Conservation (phyloP, 2,329 filamentous ascomycete genomes). For the Xenosphaeropsis pyriputrescens region DNA sequence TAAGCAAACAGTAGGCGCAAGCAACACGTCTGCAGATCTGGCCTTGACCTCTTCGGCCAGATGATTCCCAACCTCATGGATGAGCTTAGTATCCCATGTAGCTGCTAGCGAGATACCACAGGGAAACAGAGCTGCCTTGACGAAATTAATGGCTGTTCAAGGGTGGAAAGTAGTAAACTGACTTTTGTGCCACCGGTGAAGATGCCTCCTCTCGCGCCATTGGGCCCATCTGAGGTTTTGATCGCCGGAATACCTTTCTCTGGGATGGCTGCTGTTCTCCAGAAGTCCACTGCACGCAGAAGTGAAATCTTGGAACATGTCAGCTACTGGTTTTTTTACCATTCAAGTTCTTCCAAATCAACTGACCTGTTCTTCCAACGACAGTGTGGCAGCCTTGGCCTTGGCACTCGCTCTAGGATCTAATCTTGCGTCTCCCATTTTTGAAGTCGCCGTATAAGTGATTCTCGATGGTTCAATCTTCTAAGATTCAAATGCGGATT, state of each 20-base stretch:
- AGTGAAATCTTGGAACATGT: slow-evolving; percentile 34
- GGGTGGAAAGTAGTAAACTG: not conserved
- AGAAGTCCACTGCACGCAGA: slow-evolving; percentile 50
- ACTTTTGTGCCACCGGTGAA: slow-evolving; percentile 55
- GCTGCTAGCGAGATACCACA: slow-evolving; percentile 67
- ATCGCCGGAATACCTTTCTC: slow-evolving; percentile 48
- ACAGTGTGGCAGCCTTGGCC: slow-evolving; percentile 11
- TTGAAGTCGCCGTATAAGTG: no score
- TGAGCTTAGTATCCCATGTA: slow-evolving; percentile 61
- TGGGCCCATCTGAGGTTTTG: slow-evolving; percentile 56
- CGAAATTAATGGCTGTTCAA: slow-evolving; percentile 2
- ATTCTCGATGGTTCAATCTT: no score
- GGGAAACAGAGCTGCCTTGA: slow-evolving; percentile 60
- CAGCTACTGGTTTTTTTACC: not conserved
- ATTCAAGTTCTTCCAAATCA: not conserved
- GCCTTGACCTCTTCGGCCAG: slow-evolving; percentile 60
- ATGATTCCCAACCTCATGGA: slow-evolving; percentile 54
- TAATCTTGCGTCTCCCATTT: no score
- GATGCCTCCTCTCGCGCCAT: slow-evolving; percentile 52
- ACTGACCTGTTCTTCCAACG: slow-evolving; percentile 17
- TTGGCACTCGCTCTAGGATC: no score
- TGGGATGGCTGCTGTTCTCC: slow-evolving; percentile 51
- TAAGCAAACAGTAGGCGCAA: slow-evolving; percentile 70
- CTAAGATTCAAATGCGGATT: no score
- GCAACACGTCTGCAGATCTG: slow-evolving; percentile 57